phyloP scores from a whole-genome alignment of 2,329 filamentous ascomycete species.

The Proliferodiscus dingleyae region DNA sequence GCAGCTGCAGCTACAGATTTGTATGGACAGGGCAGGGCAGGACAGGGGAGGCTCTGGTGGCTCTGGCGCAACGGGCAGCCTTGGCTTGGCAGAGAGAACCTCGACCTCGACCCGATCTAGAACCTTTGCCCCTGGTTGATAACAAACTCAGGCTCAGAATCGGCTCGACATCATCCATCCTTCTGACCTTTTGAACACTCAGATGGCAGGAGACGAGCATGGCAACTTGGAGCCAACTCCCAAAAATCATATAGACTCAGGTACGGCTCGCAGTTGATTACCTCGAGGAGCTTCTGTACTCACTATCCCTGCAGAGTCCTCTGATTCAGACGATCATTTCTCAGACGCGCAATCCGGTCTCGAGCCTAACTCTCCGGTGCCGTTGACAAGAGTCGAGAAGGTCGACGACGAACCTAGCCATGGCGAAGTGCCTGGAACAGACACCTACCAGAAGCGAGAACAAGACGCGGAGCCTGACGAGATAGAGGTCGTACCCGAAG shows the following conservation, averaged over 20 bases:
- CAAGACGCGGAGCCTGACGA: constrained; percentile 57
- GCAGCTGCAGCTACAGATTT: too few species aligned
- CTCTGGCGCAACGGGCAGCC: too few species aligned
- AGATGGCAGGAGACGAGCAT: constrained; percentile 30
- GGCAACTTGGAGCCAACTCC: constrained; percentile 38
- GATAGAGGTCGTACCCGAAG: constrained; percentile 40
- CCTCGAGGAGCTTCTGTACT: constrained; percentile 7
- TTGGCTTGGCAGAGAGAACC: too few species aligned
- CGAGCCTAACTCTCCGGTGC: constrained; percentile 40
- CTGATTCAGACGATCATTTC: constrained; percentile 66
- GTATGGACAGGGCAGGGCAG: too few species aligned
- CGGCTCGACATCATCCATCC: not conserved
- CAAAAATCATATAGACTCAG: constrained; percentile 39
- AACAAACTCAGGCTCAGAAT: too few species aligned
- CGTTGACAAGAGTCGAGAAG: constrained; percentile 55
- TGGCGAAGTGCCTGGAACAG: constrained; percentile 58
- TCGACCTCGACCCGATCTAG: too few species aligned
- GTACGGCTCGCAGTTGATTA: too few species aligned
- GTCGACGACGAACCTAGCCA: constrained; percentile 53
- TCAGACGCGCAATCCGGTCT: constrained; percentile 57
- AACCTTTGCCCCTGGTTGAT: too few species aligned
- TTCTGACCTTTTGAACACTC: not conserved
- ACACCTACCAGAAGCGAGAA: constrained; percentile 50
- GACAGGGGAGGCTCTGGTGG: too few species aligned
- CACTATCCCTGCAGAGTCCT: constrained; percentile 39